These are phyloP conservation scores for Tuber umbilicatum DNA, from an alignment of 495 filamentous ascomycete genomes.

Conservation along the genomic window DNA sequence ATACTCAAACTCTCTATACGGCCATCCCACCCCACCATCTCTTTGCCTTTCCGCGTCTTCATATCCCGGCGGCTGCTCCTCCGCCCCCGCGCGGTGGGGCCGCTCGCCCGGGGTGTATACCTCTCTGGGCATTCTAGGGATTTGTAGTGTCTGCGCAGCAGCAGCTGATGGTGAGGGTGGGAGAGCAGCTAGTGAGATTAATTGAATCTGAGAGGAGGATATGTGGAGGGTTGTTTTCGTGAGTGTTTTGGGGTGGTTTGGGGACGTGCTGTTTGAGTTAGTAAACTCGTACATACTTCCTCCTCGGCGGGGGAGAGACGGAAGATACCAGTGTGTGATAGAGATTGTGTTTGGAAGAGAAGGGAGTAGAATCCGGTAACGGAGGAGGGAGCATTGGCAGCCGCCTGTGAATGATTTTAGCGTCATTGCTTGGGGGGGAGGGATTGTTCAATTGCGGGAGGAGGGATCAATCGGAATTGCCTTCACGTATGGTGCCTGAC, in stretches of 20 bases:
- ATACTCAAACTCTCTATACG: neutral
- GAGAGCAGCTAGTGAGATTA: neutral
- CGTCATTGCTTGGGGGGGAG: neutral
- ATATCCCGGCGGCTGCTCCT: neutral
- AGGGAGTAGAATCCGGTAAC: neutral
- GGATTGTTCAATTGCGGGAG: neutral
- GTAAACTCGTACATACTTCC: neutral
- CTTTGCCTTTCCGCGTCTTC: neutral
- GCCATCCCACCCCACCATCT: neutral
- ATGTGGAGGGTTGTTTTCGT: neutral
- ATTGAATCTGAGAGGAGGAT: neutral
- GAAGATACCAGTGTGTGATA: neutral
- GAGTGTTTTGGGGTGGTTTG: neutral
- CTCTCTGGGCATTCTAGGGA: neutral
- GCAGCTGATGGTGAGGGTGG: neutral
- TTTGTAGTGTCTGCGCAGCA: neutral
- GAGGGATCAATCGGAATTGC: neutral
- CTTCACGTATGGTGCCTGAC: neutral
- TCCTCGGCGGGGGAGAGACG: neutral
- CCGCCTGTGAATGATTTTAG: neutral
- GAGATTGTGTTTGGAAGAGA: neutral
- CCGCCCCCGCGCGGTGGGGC: neutral
- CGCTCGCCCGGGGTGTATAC: neutral
- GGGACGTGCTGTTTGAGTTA: neutral
- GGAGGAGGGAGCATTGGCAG: conserved; percentile 1